A percentile compares a stretch with the other conserved stretches of the same genome.
Conservation (phyloP, 2,329 filamentous ascomycete genomes). For the Cercospora berteroae region DNA sequence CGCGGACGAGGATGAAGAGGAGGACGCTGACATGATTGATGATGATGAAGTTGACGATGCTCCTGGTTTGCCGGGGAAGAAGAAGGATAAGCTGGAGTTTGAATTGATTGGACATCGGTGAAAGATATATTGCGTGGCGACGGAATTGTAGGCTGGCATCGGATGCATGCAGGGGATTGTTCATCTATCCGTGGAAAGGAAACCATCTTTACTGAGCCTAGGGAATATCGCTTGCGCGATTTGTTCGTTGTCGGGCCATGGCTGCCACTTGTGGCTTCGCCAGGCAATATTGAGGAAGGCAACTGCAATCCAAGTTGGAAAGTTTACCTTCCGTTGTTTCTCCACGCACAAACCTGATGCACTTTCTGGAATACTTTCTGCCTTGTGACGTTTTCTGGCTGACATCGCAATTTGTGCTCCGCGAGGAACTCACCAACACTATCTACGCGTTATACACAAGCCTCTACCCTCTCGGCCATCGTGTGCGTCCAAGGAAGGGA, state of each 20-base stretch:
- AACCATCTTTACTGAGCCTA: neutral
- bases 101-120: slow-evolving; percentile 30
- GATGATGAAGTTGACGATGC: slow-evolving; percentile 11
- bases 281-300: neutral
- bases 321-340: neutral
- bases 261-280: neutral
- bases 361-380: neutral
- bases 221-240: neutral
- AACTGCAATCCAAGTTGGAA: neutral
- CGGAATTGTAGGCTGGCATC: neutral
- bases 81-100: slow-evolving; percentile 17
- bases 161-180: neutral
- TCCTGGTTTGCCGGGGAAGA: neutral
- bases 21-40: slow-evolving; percentile 6
- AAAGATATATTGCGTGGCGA: neutral
- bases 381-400: neutral
- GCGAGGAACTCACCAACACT: neutral
- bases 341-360: neutral
- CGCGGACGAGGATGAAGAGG: slow-evolving; percentile 14
- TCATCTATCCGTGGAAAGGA: neutral
- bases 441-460: no score
- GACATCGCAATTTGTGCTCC: neutral
- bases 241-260: neutral
- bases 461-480: no score
- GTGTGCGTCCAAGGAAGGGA: no score